A percentile compares a stretch with the other conserved stretches of the same genome.
phyloP scores from a whole-genome alignment of 371 early-diverging fungal species.

The Mortierella sp. region DNA sequence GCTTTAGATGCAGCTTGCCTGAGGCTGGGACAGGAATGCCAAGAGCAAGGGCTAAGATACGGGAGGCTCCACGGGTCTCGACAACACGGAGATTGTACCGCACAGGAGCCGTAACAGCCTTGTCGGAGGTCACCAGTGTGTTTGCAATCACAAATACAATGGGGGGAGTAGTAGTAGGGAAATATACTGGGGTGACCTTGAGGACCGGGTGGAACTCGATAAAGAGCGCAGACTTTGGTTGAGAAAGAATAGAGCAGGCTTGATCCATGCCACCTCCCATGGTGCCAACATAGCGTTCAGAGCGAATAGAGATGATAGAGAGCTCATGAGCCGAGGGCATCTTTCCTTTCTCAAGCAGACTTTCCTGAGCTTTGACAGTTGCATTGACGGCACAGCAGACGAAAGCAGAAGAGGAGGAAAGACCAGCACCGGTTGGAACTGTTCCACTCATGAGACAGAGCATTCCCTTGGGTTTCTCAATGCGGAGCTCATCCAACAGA shows the following conservation, averaged over 20 bases:
- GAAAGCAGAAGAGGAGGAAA: constrained; percentile 89
- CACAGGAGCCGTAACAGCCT: constrained; percentile 88
- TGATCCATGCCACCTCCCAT: constrained; percentile 95
- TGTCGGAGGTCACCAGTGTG: constrained; percentile 89
- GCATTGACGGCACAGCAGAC: constrained; percentile 85
- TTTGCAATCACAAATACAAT: constrained; percentile 92
- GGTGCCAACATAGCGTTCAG: constrained; percentile 89
- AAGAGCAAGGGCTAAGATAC: constrained; percentile 72
- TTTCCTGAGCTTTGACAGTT: constrained; percentile 68
- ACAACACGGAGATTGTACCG: constrained; percentile 96
- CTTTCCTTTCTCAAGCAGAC: constrained; percentile 45
- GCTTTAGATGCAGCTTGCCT: constrained; percentile 67
- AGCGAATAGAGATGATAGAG: constrained; percentile 81
- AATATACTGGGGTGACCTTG: constrained; percentile 71
- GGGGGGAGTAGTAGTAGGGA: constrained; percentile 67
- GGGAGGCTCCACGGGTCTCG: constrained; percentile 90
- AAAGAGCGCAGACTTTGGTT: constrained; percentile 77
- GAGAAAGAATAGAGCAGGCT: constrained; percentile 86
- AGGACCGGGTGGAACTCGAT: constrained; percentile 90
- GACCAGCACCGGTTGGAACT: constrained; percentile 89
- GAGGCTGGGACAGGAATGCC: constrained; percentile 63
- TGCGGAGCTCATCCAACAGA: constrained; percentile 69
- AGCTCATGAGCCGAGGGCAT: constrained; percentile 73
- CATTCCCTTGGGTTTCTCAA: constrained; percentile 76
- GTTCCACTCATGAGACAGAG: constrained; percentile 79